Evolutionary conservation across 208 protist species (phyloP), one percentile per base, ranked within the genome.

Genomic region (Phytomonas serpens): DNA sequence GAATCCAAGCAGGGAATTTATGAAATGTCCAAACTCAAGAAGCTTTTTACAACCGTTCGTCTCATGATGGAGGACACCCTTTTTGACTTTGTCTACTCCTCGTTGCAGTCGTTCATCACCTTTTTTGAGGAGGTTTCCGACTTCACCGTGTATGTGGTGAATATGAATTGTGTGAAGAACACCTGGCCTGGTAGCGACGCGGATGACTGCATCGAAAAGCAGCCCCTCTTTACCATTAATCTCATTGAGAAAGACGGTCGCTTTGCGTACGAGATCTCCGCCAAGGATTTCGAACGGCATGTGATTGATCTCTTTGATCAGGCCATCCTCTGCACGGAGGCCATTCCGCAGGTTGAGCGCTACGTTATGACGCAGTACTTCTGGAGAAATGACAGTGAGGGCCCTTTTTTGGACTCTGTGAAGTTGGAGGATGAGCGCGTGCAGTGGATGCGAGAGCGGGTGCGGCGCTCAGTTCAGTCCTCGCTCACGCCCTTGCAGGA

Each of bases 51-150:
- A 57, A 97, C 94, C 29, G 96, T 99, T 68, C 97, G 94, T 77
- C 98, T 98, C 74, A 98, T 99, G 94, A 99, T 99, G 98, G 89
- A 98, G 79, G 94, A 98, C 83, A 96, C 93, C 13, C 80, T 98
- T 6, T 95, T 95, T 67, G 86, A 93, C 65, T 84, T 98, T 38
- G 93, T 98, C 47, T 95, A 97, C 81, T 89, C 80, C 64, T 97
- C 92, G 0, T 79, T 98, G 5, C 75, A 90, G 30, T 64, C 83
- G 40, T 98, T 97, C 77, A 83, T 85, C 2, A 85, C 89, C 71
- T 97, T 97, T 79, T 95, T 98, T 74, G 86, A 96, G 73, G 93
- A 97, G 75, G 89, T 94, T 62, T 96, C 84, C 31, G 80, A 90
- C 64, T 98, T 97, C 75, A 90, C 83, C 2, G 92, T 97, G 27